Percentiles rank a stretch among this genome's conserved stretches.
phyloP scores from a whole-genome alignment of 331 rosid species.

The Quercus lobata region DNA sequence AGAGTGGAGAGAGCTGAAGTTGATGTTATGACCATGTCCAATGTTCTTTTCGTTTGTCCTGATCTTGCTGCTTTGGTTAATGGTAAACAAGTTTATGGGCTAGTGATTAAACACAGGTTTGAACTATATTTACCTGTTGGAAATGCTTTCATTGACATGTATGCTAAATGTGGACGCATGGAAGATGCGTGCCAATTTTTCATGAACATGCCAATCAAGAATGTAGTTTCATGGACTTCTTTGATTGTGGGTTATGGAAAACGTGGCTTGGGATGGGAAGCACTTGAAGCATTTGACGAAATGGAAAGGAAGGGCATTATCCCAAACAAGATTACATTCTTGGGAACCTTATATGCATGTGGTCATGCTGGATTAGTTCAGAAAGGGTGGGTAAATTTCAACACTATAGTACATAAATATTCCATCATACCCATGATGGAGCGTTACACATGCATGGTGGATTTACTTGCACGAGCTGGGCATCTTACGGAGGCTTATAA shows the following conservation, averaged over 20 bases:
- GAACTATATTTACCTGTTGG: conserved; percentile 24
- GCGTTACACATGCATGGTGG: conserved; percentile 37
- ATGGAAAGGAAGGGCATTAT: conserved; percentile 25
- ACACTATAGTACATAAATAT: conserved; percentile 17
- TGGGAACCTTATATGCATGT: conserved; percentile 26
- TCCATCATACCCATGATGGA: conserved; percentile 21
- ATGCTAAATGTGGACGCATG: conserved; percentile 32
- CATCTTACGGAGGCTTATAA: conserved; percentile 15
- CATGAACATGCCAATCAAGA: conserved; percentile 10
- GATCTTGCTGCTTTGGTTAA: conserved; percentile 16
- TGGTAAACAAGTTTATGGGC: conserved; percentile 10
- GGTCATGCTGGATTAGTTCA: conserved; percentile 31
- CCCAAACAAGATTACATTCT: conserved; percentile 25
- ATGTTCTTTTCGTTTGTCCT: conserved; percentile 26
- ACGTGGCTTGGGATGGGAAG: conserved; percentile 21
- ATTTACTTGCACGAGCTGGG: conserved; percentile 21
- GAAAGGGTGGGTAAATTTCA: conserved; percentile 23
- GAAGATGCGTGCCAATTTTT: conserved; percentile 12
- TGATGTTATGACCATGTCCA: conserved; percentile 26
- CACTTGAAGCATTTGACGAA: conserved; percentile 17
- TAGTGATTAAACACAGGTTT: conserved; percentile 12
- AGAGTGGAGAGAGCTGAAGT: conserved; percentile 18
- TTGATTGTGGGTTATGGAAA: conserved; percentile 21
- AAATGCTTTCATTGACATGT: conserved; percentile 26
- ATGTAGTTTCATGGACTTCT: conserved; percentile 32